A percentile compares a stretch with the other conserved stretches of the same genome.
These are phyloP conservation scores for Grosmannia huntii DNA, from an alignment of 2,329 filamentous ascomycete species.

Conservation along the genomic window DNA sequence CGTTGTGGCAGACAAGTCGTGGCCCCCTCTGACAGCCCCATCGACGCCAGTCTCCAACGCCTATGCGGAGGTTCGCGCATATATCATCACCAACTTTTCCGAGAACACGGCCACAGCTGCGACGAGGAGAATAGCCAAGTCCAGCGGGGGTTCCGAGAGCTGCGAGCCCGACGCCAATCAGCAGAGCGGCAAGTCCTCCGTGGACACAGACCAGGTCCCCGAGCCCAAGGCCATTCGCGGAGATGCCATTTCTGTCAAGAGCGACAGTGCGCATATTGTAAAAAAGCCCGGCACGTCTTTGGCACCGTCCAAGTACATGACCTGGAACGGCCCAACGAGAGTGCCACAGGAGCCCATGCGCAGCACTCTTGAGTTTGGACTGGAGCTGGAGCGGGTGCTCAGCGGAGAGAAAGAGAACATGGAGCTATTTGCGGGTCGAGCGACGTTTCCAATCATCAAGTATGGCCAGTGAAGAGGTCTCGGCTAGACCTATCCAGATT, in stretches of 20 bases:
- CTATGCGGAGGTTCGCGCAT: constrained; percentile 10
- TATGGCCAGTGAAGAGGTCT: background rate
- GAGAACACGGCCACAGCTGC: background rate
- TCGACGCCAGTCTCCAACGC: constrained; percentile 9
- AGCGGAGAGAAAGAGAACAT: constrained; percentile 7
- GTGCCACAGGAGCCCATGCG: constrained; percentile 8
- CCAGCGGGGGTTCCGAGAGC: background rate
- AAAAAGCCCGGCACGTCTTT: background rate
- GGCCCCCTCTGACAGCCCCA: background rate
- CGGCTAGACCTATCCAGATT: no score
- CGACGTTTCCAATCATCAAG: background rate
- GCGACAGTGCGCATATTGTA: constrained; percentile 3
- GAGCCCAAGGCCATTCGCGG: background rate
- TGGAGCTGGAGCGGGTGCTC: constrained; percentile 12
- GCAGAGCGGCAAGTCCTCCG: background rate
- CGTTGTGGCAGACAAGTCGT: no score
- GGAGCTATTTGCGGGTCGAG: background rate
- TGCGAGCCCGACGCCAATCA: background rate
- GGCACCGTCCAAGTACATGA: constrained; percentile 11
- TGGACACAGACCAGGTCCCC: background rate
- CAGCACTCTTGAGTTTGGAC: constrained; percentile 12
- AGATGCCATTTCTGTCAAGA: constrained; percentile 11
- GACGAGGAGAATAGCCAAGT: background rate
- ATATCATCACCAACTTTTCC: constrained; percentile 3
- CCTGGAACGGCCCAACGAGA: constrained; percentile 12